Base-by-base conservation (phyloP, 805 yeast genomes). In the Nakazawaea siamensis region DNA sequence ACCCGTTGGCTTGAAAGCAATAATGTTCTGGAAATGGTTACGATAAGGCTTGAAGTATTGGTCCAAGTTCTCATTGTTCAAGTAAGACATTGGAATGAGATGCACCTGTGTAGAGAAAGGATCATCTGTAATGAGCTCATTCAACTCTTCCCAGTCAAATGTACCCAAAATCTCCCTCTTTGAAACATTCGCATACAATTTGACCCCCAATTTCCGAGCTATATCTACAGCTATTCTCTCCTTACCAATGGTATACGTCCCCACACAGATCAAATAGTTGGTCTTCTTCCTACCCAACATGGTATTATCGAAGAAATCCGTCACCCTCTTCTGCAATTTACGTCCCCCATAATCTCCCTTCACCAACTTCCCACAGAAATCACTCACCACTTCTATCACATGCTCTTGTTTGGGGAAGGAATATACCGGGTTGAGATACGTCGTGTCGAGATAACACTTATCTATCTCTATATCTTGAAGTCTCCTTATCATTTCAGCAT, bases 171-270 rank as follows among this genome's bases (percentile, higher is more conserved):
- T 70, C 27, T 55, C 57, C 16, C 71, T 62, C 46, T 76, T 69
- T 30, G 62, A 55, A 34, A 59, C 54, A 42, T 69, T 58, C 12
- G 80, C 71, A 41, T 62, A 76, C 2, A 82, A 72, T 39, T 73
- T 78, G 18, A 79, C 62, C 1, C 61, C 45, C 18, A 81, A 47
- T 15, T 46, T 49, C 33, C 68, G 57, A 45, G 85, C 82, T 10
- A 83, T 58, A 1, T 72, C 62, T 6, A 84, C 55, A 0, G 95
- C 97, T 19, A 92, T 53, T 38, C 80, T 72, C 52, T 92, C 98
- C 51, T 92, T 92, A 3, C 98, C 98, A 25, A 92, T 87, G 2
- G 88, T 73, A 54, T 92, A 92, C 0, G 95, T 78, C 0, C 97
- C 97, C 12, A 92, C 77, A 8, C 83, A 60, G 7, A 79, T 69